Evolutionary conservation across 2,329 filamentous ascomycete genomes (phyloP), one percentile per base, ranked within the genome.

Genomic region (Botrytis elliptica): DNA sequence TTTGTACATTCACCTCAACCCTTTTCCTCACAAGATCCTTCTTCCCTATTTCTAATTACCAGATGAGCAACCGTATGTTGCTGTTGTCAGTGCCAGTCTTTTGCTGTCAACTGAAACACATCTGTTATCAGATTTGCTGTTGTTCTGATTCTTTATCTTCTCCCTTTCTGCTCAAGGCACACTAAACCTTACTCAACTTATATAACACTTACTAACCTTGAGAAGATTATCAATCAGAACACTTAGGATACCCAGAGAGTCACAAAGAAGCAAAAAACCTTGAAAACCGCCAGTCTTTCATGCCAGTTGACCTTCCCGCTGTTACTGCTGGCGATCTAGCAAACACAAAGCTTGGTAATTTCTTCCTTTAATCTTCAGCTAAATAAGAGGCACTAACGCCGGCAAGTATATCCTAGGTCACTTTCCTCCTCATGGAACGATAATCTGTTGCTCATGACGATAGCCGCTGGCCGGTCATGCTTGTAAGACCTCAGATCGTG

Each of bases 221-320:
- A 33, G 4, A 10, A 33, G 18, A 33, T 8, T 33, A 9, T 29
- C 14, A 8, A 6, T 29, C 14, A 18, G n/a, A 29, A 8, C 14
- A 3, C 29, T 3, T 1, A 18, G 6, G 18, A 29, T 6, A n/a
- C 18, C 10, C 4, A 46, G 42, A 36, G 12, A 1, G 36, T 66
- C 29, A 3, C 3, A 0, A 20, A 57, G 2, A 20, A 4, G 14
- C 36, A 22, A n/a, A 33, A 33, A 3, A 3, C 6, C 25, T 33
- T 16, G 8, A 22, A 25, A 12, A 57, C 0, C 2, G 1, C 18
- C 9, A 6, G 12, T 29, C 36, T 42, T 68, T 33, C n/a, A 33
- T 18, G 25, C 0, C 7, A 18, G 42, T 33, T 38, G 10, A 57
- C 18, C 25, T 22, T 55, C 25, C 25, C 22, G 8, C 33, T 67